These are phyloP conservation scores for Fusarium paranaense DNA, from an alignment of 2,329 filamentous ascomycete species.

Conservation along the genomic window DNA sequence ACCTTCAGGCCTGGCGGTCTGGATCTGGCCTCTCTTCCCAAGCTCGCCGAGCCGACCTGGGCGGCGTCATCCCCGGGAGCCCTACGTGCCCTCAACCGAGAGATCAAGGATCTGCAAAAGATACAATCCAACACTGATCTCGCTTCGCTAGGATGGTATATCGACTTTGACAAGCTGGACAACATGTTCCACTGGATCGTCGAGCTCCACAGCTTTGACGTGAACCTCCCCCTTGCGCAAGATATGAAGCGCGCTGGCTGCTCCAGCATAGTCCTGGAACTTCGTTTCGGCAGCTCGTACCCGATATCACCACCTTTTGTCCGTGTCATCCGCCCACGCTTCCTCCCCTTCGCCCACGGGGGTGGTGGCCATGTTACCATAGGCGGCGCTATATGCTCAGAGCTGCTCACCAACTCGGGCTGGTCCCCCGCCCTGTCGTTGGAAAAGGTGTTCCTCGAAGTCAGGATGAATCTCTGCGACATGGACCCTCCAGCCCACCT, in stretches of 20 bases:
- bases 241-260: constrained; percentile 76
- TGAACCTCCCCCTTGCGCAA: constrained; percentile 72
- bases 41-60: constrained; percentile 60
- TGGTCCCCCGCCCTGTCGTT: constrained; percentile 81
- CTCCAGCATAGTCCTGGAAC: constrained; percentile 80
- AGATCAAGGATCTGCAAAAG: constrained; percentile 73
- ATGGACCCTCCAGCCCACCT: constrained; percentile 82
- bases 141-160: constrained; percentile 84
- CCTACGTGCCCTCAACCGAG: constrained; percentile 48
- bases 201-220: constrained; percentile 86
- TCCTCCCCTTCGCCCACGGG: constrained; percentile 76
- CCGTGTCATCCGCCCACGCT: constrained; percentile 83
- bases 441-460: constrained; percentile 83
- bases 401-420: constrained; percentile 84
- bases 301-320: constrained; percentile 87
- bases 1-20: constrained; percentile 76
- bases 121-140: constrained; percentile 71
- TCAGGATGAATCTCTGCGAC: constrained; percentile 80
- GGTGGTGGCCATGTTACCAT: constrained; percentile 89
- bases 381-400: constrained; percentile 87
- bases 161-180: constrained; percentile 72
- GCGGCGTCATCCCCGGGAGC: constrained; percentile 44
- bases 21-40: constrained; percentile 69
- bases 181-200: constrained; percentile 94
- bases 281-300: constrained; percentile 82